Percentiles rank a stretch among this genome's conserved stretches.
phyloP scores from a whole-genome alignment of 768 basidiomycete genomes.

The Daedalea quercina region DNA sequence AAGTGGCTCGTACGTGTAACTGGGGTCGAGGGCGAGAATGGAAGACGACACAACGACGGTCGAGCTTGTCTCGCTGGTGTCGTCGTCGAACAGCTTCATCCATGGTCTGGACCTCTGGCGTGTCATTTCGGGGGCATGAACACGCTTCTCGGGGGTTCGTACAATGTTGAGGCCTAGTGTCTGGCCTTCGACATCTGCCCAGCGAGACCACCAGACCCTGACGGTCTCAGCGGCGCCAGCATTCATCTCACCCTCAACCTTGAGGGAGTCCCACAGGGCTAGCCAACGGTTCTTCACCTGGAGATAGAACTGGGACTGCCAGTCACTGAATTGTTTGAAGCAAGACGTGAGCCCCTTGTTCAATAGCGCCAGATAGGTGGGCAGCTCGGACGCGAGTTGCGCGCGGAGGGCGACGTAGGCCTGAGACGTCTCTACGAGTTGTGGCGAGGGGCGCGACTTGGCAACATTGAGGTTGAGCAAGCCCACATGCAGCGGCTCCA shows the following conservation, averaged over 20 bases:
- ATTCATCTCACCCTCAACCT: slow-evolving; percentile 35
- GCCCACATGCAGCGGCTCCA: slow-evolving; percentile 66
- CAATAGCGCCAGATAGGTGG: slow-evolving; percentile 50
- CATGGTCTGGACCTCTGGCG: not conserved
- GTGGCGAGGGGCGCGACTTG: slow-evolving; percentile 59
- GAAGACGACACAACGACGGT: slow-evolving; percentile 14
- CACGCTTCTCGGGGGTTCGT: slow-evolving; percentile 26
- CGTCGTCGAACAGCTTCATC: not conserved
- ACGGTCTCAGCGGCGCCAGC: slow-evolving; percentile 64
- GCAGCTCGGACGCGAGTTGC: slow-evolving; percentile 67
- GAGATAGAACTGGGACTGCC: slow-evolving; percentile 56
- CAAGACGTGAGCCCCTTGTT: slow-evolving; percentile 52
- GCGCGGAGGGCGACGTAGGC: slow-evolving; percentile 74
- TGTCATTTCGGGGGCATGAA: not conserved
- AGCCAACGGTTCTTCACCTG: slow-evolving; percentile 62
- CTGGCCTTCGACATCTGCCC: slow-evolving; percentile 55
- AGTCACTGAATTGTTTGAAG: slow-evolving; percentile 43
- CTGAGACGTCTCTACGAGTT: slow-evolving; percentile 66
- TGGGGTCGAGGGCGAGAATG: slow-evolving; percentile 14
- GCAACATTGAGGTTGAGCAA: slow-evolving; percentile 59
- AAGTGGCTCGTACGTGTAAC: slow-evolving; percentile 1
- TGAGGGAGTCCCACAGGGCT: slow-evolving; percentile 70
- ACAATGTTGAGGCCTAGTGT: slow-evolving; percentile 33
- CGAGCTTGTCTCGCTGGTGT: slow-evolving; percentile 9
- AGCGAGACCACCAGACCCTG: slow-evolving; percentile 64